phyloP scores from a whole-genome alignment of 805 yeast species.

The Saturnispora quitensis region DNA sequence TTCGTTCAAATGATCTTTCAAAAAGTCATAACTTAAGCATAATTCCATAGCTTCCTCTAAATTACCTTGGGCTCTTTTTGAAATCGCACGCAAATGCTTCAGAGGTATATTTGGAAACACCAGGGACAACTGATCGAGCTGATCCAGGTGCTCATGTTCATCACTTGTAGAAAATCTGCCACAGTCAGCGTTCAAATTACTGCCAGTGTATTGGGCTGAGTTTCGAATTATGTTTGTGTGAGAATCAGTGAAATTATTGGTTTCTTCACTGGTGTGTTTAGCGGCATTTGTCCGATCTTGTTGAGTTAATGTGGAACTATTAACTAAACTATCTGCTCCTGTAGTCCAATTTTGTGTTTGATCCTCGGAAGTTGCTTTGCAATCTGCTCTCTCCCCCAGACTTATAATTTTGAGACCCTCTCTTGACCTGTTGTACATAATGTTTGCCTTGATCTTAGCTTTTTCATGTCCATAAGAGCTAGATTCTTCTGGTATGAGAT shows the following conservation, averaged over 20 bases:
- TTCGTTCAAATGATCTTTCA: conserved; percentile 9
- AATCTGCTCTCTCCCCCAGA: background rate
- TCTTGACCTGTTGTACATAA: background rate
- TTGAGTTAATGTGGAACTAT: background rate
- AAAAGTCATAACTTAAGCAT: conserved; percentile 20
- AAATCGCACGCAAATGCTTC: conserved; percentile 23
- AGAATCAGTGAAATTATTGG: too few relatives aligned
- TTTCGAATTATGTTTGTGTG: background rate
- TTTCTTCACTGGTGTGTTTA: too few relatives aligned
- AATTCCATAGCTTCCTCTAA: conserved; percentile 26
- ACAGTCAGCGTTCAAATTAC: background rate
- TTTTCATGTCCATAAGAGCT: background rate
- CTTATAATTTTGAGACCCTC: background rate
- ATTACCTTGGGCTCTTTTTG: conserved; percentile 26
- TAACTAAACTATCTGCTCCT: background rate
- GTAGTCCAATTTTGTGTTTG: background rate
- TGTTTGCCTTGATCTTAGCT: background rate
- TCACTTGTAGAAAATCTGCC: background rate
- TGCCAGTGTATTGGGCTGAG: background rate
- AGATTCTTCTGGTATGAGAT: background rate
- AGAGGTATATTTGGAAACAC: conserved; percentile 38
- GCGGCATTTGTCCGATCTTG: background rate
- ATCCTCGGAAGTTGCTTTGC: background rate
- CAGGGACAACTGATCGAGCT: conserved; percentile 18
- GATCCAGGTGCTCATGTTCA: background rate